Evolutionary conservation across 768 basidiomycete species (phyloP), one percentile per base, ranked within the genome.

Genomic region (Boletales sp.): DNA sequence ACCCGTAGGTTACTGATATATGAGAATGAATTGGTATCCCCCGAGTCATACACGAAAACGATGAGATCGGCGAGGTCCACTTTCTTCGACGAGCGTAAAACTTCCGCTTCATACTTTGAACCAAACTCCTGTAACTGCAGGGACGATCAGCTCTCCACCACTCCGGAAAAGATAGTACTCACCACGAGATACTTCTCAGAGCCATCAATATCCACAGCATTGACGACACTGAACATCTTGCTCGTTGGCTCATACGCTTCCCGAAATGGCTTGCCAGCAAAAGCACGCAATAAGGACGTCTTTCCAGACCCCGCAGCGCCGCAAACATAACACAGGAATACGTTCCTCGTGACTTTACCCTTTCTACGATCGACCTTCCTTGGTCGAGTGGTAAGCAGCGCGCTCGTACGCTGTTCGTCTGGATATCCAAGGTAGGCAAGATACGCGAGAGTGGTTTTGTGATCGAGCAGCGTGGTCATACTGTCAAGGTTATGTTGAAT

Each of bases 1-100:
- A 95, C 94, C 67, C 95, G 82, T 61, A 97, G 74, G 72, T 95
- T 97, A 60, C 92, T 94, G 67, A 99, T 93, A 71, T 98, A 97
- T 41, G 92, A 94, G 68, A 99, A 99, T 10, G 93, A 97, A 71
- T 99, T 98, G 36, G 95, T 97, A 66, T 99, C 95, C 64, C 91
- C 94, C 41, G 94, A 97, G 70, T 99, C 95, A 62, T 97, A 85
- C 30, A 97, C 93, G 65, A 95, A 97, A 55, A 94, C 80, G 53
- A 97, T 89, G 37, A 97, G 90, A 69, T 99, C 95, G 17, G 90
- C 91, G 40, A 90, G 71, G 65, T 97, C 94, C 30, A 86, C 84
- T 72, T 94, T 97, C 74, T 92, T 95, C 35, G 84, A 77, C 67
- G 87, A 92, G 53, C 94, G 81, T 49, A 98, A 72, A 10, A 82